Conservation (phyloP, 176 grass and related monocot genomes). For the Oryza nivara region DNA sequence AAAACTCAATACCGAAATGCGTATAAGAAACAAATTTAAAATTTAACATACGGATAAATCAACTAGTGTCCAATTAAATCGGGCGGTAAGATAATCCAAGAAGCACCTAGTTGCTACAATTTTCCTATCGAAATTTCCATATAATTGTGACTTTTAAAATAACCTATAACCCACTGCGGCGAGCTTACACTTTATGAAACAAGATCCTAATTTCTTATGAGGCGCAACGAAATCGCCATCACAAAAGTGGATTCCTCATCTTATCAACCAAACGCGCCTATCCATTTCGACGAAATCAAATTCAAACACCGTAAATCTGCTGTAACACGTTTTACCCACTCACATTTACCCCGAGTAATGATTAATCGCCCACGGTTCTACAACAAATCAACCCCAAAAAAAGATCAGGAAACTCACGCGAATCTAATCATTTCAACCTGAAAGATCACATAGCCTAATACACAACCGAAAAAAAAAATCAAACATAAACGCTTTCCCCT, state of each 20-base stretch:
- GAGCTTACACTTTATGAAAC: not conserved
- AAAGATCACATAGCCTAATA: not conserved
- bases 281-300: conserved; percentile 5
- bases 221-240: not conserved
- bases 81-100: not conserved
- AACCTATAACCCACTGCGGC: not conserved
- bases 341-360: not conserved
- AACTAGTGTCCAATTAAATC: not conserved
- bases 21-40: not conserved
- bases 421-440: conserved; percentile 23
- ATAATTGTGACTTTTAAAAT: not conserved
- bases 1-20: not conserved
- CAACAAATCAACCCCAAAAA: not conserved
- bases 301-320: conserved; percentile 29
- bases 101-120: not conserved
- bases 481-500: not conserved
- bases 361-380: not conserved
- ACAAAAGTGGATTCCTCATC: not conserved
- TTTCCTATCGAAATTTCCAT: not conserved
- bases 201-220: conserved; percentile 36
- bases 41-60: too few relatives aligned
- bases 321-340: not conserved
- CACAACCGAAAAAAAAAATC: not conserved
- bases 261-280: not conserved
- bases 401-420: not conserved